Percentiles rank a stretch among this genome's conserved stretches.
These are phyloP conservation scores for Aspergillus spinulosporus DNA, from an alignment of 2,329 filamentous ascomycete genomes.

Conservation along the genomic window DNA sequence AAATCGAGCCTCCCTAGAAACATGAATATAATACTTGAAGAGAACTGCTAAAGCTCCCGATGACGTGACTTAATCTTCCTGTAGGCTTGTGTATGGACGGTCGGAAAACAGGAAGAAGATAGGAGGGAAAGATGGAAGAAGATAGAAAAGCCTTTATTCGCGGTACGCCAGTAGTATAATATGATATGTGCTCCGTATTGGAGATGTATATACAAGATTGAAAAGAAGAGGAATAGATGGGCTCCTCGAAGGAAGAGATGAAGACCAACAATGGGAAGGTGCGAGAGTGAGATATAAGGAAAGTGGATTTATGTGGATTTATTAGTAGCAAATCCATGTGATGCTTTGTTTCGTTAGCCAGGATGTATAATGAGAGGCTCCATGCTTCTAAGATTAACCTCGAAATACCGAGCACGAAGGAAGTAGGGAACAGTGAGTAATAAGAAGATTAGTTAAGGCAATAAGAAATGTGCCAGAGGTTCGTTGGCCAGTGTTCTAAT, in stretches of 20 bases:
- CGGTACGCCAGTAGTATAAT: slow-evolving; percentile 13
- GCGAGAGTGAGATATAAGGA: slow-evolving; percentile 1
- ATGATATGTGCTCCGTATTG: slow-evolving; percentile 8
- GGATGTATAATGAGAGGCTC: neutral
- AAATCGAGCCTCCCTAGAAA: too few relatives aligned
- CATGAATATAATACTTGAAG: too few relatives aligned
- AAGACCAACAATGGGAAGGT: neutral
- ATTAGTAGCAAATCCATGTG: neutral
- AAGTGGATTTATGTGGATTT: neutral
- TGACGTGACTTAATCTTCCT: neutral
- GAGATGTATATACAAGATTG: slow-evolving; percentile 14
- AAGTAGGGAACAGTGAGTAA: neutral
- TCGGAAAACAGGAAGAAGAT: neutral
- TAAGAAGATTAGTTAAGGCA: neutral
- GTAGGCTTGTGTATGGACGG: neutral
- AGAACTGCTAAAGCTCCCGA: neutral
- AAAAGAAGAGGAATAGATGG: slow-evolving; percentile 1
- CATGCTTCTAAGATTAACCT: neutral
- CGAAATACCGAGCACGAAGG: neutral
- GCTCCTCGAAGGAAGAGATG: neutral
- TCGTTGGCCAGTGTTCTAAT: neutral
- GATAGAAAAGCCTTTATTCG: slow-evolving; percentile 9
- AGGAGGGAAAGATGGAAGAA: too few relatives aligned
- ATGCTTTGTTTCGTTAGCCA: neutral
- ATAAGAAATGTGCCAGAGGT: neutral